Evolutionary conservation across 352 stramenopile species (phyloP), one percentile per base, ranked within the genome.

Genomic region (Phytophthora sp.): DNA sequence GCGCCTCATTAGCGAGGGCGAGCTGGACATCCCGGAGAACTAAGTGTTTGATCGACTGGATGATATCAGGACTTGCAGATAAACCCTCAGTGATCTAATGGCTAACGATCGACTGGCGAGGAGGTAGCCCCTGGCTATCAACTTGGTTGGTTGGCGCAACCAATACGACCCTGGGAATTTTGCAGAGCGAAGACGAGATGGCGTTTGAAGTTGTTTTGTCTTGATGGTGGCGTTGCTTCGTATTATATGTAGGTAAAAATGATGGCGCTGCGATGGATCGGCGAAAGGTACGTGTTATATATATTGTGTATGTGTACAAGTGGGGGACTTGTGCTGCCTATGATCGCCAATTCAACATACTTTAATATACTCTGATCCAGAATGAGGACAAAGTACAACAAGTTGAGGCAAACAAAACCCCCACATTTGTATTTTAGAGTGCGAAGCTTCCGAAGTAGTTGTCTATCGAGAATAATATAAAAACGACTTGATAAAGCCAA

Each of bases 11-110:
- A 89, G 97, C 59, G 96, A 98, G 78, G 96, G 95, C 70, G 95
- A 99, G 80, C 80, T 99, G 68, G 96, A 99, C 78, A 98, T 99
- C 77, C 96, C 97, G 61, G 94, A 98, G 67, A 96, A 98, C 76
- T 98, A 98, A 90, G 67, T 60, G 60, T 50, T 13, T 53, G n/a
- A 50, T 30, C n/a, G 12, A 35, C 51, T 58, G 35, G 42, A 59
- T 58, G 29, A 21, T n/a, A 26, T 24, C 21, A 52, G 27, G 21
- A 50, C 13, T 59, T 63, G 55, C 59, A 57, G 39, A 70, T 49
- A 31, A 49, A 16, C 15, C 23, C 16, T 68, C 33, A 31, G 20
- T 38, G 50, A 59, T 41, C 23, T 58, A 39, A 49, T 3, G 33
- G 63, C 44, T 67, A 51, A 60, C 26, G 30, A 61, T 60, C 30